phyloP scores from a whole-genome alignment of 2,329 filamentous ascomycete genomes.

The Neopestalotiopsis sp. region DNA sequence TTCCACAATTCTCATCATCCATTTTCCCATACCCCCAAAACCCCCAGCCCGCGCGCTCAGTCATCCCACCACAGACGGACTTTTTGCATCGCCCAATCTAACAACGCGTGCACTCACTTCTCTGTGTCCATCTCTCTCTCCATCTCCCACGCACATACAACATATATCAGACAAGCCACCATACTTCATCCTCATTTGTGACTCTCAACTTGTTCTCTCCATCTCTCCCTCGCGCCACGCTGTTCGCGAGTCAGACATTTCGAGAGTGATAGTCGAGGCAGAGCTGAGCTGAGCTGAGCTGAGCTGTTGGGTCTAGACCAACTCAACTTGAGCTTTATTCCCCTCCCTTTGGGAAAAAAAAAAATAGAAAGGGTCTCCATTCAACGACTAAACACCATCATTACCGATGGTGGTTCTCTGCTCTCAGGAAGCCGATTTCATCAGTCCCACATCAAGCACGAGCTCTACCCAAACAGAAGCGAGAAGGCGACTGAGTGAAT shows the following conservation, averaged over 20 bases:
- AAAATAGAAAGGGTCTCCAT: background rate
- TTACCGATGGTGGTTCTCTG: background rate
- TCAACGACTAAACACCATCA: background rate
- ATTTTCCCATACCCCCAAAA: background rate
- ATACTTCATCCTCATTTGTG: background rate
- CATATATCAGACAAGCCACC: background rate
- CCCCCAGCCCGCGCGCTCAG: background rate
- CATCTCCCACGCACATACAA: background rate
- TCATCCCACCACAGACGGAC: background rate
- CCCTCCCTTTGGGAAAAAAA: background rate
- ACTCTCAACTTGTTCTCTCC: background rate
- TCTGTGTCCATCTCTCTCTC: background rate
- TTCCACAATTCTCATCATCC: background rate
- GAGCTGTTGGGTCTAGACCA: background rate
- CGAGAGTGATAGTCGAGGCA: background rate
- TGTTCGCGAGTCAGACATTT: too few relatives aligned
- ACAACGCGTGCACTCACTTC: background rate
- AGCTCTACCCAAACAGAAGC: background rate
- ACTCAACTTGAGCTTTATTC: background rate
- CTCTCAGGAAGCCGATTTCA: background rate
- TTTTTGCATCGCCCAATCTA: background rate
- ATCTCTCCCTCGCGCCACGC: background rate
- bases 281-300: background rate
- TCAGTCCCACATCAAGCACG: background rate
- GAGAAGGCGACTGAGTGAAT: background rate